Evolutionary conservation across 805 yeast genomes (phyloP).

Genomic region (Lachancea thermotolerans): DNA sequence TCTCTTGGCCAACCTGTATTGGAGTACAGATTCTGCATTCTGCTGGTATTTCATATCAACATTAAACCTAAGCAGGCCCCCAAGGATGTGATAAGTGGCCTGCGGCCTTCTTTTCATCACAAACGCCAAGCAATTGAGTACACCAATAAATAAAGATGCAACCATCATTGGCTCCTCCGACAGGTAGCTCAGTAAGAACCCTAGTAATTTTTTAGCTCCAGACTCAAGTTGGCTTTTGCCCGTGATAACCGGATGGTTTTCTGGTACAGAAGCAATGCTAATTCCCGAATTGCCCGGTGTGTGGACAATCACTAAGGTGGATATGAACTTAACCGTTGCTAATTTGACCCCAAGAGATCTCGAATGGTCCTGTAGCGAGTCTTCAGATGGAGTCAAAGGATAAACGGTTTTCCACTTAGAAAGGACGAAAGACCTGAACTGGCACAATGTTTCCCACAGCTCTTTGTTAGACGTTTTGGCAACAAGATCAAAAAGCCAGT

Average conservation of each 20-base stretch:
- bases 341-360: conserved; percentile 54
- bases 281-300: conserved; percentile 33
- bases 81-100: conserved; percentile 47
- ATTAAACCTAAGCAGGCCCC: conserved; percentile 55
- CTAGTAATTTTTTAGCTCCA: conserved; percentile 66
- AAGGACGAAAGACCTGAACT: conserved; percentile 54
- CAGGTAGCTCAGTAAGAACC: conserved; percentile 51
- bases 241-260: conserved; percentile 56
- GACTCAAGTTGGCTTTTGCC: conserved; percentile 50
- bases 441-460: conserved; percentile 50
- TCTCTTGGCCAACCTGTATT: conserved; percentile 49
- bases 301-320: conserved; percentile 51
- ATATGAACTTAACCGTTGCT: conserved; percentile 68
- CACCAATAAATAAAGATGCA: conserved; percentile 57
- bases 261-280: conserved; percentile 42
- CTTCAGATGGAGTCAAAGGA: conserved; percentile 41
- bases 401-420: conserved; percentile 51
- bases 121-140: conserved; percentile 55
- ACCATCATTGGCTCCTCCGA: conserved; percentile 48
- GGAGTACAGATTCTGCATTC: conserved; percentile 33
- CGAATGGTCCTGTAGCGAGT: conserved; percentile 35
- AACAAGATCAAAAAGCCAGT: conserved; percentile 39
- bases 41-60: conserved; percentile 47
- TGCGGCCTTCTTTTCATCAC: conserved; percentile 64
- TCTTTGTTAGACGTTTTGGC: conserved; percentile 35